Evolutionary conservation across 352 stramenopile species (phyloP).

Genomic region (Phytopythium mirpurense): DNA sequence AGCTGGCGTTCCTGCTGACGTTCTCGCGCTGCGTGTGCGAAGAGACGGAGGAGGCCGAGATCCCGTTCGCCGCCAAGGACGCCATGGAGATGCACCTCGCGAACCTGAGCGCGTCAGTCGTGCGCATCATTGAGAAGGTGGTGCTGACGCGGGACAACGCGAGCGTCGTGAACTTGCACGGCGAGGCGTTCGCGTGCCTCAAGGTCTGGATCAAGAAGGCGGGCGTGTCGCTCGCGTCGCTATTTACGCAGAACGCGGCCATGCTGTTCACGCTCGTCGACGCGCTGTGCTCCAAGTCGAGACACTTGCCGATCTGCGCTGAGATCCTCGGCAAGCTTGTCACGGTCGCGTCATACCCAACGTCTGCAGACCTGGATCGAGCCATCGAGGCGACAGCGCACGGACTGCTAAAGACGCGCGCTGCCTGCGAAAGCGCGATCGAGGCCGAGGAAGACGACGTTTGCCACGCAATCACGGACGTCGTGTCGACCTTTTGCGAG

Average conservation of each 20-base stretch:
- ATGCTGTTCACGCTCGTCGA: constrained; percentile 41
- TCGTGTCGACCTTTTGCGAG: constrained; percentile 64
- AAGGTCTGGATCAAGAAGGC: constrained; percentile 52
- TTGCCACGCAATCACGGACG: constrained; percentile 51
- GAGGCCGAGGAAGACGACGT: constrained; percentile 45
- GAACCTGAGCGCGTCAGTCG: constrained; percentile 34
- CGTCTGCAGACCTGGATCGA: constrained; percentile 31
- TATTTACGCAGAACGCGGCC: constrained; percentile 36
- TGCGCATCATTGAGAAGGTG: constrained; percentile 44
- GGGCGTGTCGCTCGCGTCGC: constrained; percentile 44
- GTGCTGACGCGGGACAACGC: constrained; percentile 27
- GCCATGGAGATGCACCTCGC: constrained; percentile 56
- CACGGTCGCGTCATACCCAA: constrained; percentile 52
- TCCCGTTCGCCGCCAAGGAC: constrained; percentile 53
- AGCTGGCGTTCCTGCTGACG: constrained; percentile 44
- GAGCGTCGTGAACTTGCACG: constrained; percentile 30
- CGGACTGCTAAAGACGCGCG: constrained; percentile 38
- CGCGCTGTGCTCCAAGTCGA: constrained; percentile 40
- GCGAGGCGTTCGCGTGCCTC: constrained; percentile 51
- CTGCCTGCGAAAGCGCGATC: constrained; percentile 45
- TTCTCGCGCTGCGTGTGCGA: constrained; percentile 62
- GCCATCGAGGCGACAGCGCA: constrained; percentile 36
- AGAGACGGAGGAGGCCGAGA: constrained; percentile 56
- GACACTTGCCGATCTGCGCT: constrained; percentile 33
- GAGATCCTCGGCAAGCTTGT: constrained; percentile 61